Base-by-base conservation (phyloP, 192 early-diverging fungal species). In the Chytriomyces sp. region DNA sequence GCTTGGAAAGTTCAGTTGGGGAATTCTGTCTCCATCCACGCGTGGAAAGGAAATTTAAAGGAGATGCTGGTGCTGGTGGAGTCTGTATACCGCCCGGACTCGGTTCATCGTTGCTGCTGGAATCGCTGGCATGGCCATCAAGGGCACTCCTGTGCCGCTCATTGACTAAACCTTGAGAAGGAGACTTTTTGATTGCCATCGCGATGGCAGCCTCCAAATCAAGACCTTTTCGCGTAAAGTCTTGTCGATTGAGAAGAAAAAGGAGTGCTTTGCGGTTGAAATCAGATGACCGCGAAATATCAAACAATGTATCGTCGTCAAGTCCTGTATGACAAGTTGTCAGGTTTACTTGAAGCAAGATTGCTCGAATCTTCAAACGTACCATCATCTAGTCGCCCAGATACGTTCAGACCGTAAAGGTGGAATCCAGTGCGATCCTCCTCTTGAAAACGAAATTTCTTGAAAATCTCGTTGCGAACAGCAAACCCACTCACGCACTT, bases 251-350 rank as follows among this genome's bases (percentile, higher is more conserved):
- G 3, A 49, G 44, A n/a, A 49, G 44, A 49, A 49, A 49, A 49
- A 49, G 44, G 1, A 49, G 44, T 22, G 44, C 44, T 22, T 22
- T 14, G 14, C 44, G 44, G 22, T 49, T 49, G 44, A n/a, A 49
- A 49, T 49, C 44, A 49, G 44, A 26, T n/a, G 56, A 58, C 28
- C 30, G 56, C 12, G 56, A n/a, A 28, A 58, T 17, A 58, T 58
- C 28, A 4, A 58, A 58, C 56, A 58, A 28, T 25, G 56, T 26
- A 58, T 58, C 56, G 56, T 58, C 28, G 30, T 58, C 56, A n/a
- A 58, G 30, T 14, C 19, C 56, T 26, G 5, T 10, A 14, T 49
- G 44, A 49, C 44, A 49, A 2, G 44, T 49, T 22, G 28, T 17
- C 17, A n/a, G n/a, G 56, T 2, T 28, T 14, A 26, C 17, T 12